Conservation (phyloP, 2,329 filamentous ascomycete genomes). For the Ophiostoma fasciatum region DNA sequence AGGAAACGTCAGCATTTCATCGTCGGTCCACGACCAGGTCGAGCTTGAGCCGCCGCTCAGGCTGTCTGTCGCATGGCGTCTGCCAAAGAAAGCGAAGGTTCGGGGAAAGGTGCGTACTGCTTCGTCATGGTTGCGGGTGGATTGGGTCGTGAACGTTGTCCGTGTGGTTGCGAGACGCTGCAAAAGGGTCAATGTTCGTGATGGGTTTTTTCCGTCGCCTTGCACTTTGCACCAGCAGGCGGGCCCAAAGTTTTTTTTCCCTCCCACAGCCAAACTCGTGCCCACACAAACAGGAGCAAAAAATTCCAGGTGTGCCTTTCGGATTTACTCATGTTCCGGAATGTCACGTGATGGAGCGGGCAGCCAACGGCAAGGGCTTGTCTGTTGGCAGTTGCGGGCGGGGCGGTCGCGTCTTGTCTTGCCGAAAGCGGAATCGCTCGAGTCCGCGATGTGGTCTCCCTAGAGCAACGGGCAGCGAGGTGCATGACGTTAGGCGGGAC, state of each 20-base stretch:
- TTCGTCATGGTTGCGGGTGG: slow-evolving; percentile 88
- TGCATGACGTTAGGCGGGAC: too few species aligned
- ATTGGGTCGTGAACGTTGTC: slow-evolving; percentile 2
- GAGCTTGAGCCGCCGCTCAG: too few species aligned
- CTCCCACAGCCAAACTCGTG: neutral
- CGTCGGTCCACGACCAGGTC: too few species aligned
- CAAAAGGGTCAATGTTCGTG: slow-evolving; percentile 6
- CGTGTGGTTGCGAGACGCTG: slow-evolving; percentile 3
- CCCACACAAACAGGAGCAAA: slow-evolving; percentile 4
- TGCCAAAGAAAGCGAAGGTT: too few species aligned
- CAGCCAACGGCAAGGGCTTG: too few species aligned
- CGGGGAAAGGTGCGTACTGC: slow-evolving; percentile 23
- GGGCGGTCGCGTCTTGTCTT: too few species aligned
- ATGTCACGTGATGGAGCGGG: too few species aligned
- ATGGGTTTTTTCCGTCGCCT: slow-evolving; percentile 6
- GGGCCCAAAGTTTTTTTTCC: slow-evolving; percentile 5
- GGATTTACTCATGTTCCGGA: slow-evolving; percentile 8
- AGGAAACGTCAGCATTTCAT: slow-evolving; percentile 10
- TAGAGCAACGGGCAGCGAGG: too few species aligned
- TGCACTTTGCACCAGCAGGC: slow-evolving; percentile 1
- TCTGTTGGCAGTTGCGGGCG: too few species aligned
- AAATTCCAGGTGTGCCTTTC: slow-evolving; percentile 4
- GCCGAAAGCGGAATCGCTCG: too few species aligned
- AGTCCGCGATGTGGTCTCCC: too few species aligned
- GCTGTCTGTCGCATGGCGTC: too few species aligned